Conservation (phyloP, 805 yeast species). For the Debaryomyces maramus region DNA sequence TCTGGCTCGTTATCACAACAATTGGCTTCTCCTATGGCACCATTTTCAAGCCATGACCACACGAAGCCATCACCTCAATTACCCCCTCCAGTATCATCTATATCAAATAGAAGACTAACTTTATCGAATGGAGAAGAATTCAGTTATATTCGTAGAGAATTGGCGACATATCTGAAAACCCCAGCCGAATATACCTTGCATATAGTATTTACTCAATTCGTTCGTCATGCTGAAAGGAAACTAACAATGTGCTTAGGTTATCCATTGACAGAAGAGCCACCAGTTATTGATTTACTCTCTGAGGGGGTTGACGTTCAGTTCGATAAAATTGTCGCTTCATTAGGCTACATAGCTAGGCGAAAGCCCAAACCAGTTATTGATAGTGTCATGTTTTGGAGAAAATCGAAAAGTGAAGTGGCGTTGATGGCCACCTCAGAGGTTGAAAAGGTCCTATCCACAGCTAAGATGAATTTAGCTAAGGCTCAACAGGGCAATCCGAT, state of each 20-base stretch:
- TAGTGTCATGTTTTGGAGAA: constrained; percentile 97
- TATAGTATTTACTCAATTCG: constrained; percentile 92
- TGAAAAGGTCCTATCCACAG: constrained; percentile 30
- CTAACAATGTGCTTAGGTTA: constrained; percentile 68
- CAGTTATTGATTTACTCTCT: constrained; percentile 71
- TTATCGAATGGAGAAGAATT: constrained; percentile 36
- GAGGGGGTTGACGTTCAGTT: constrained; percentile 86
- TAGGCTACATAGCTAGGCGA: constrained; percentile 86
- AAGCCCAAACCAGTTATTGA: constrained; percentile 96
- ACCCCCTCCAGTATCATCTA: constrained; percentile 33
- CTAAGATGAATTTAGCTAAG: constrained; percentile 43
- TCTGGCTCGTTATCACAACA: constrained; percentile 13
- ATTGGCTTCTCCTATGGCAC: constrained; percentile 24
- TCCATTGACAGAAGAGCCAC: constrained; percentile 72
- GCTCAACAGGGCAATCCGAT: constrained; percentile 7
- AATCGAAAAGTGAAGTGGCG: constrained; percentile 86
- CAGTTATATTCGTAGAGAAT: constrained; percentile 30
- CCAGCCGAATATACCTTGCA: constrained; percentile 92
- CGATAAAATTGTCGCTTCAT: constrained; percentile 79
- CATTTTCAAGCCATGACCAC: constrained; percentile 14
- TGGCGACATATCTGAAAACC: constrained; percentile 59
- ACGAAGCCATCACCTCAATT: constrained; percentile 37
- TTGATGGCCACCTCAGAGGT: constrained; percentile 43
- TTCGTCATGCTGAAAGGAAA: constrained; percentile 88
- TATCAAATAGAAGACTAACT: constrained; percentile 26